Evolutionary conservation across 1,284 basidiomycete species (phyloP).

Genomic region (Kalmanozyma brasiliensis): DNA sequence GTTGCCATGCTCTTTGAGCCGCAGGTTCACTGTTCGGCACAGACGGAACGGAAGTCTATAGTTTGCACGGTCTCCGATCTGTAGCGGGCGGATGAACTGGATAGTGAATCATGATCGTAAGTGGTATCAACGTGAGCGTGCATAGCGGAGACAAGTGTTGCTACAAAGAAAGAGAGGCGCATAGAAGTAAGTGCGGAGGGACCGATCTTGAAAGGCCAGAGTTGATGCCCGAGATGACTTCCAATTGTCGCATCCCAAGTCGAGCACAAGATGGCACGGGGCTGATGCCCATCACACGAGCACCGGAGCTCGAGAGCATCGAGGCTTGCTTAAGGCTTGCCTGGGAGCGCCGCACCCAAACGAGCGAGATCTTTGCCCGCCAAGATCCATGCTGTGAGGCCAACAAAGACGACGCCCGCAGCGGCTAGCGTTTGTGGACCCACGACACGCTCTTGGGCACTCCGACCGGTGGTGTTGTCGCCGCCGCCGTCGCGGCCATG

Average conservation of each 20-base stretch:
- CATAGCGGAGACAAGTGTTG: slow-evolving; percentile 14
- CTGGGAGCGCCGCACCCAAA: slow-evolving; percentile 18
- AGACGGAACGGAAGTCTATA: no score
- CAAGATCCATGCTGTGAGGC: slow-evolving; percentile 50
- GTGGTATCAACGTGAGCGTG: slow-evolving; percentile 31
- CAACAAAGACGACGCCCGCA: slow-evolving; percentile 49
- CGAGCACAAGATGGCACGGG: no score
- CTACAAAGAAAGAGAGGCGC: slow-evolving; percentile 4
- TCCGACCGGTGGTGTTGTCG: slow-evolving; percentile 1
- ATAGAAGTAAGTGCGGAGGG: neutral
- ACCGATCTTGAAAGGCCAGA: no score
- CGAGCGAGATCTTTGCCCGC: slow-evolving; percentile 41
- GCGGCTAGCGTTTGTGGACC: slow-evolving; percentile 33
- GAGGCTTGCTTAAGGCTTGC: slow-evolving; percentile 28
- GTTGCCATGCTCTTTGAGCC: no score
- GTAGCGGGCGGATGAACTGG: no score
- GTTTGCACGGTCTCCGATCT: no score
- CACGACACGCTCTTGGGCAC: slow-evolving; percentile 21
- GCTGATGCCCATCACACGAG: no score
- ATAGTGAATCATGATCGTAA: slow-evolving; percentile 10
- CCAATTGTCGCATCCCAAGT: no score
- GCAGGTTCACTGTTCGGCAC: no score
- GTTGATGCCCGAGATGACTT: no score
- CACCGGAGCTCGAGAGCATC: no score
- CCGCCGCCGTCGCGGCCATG: slow-evolving; percentile 16